Evolutionary conservation across 2,329 filamentous ascomycete genomes (phyloP).

Genomic region (Aspergillus quadrilineatus): DNA sequence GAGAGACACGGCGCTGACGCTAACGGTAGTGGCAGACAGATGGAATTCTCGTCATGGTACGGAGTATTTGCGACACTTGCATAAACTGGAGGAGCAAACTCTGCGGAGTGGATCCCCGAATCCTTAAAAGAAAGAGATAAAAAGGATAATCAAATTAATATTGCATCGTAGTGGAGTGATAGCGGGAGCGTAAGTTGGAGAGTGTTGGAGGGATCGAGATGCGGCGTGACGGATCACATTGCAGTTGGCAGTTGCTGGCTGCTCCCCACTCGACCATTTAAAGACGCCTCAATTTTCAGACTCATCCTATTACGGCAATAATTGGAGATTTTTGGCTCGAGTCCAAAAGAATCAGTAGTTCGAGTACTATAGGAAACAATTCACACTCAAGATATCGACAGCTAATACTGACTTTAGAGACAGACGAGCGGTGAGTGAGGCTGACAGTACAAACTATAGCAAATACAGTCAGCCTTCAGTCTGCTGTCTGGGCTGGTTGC

Average conservation of each 20-base stretch:
- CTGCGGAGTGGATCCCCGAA: conserved; percentile 1
- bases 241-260: neutral
- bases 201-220: neutral
- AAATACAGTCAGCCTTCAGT: neutral
- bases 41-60: neutral
- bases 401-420: neutral
- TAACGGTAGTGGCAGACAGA: conserved; percentile 11
- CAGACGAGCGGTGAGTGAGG: too few relatives aligned
- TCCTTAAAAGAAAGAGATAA: neutral
- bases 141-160: neutral
- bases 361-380: neutral
- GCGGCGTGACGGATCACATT: neutral
- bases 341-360: too few relatives aligned
- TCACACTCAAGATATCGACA: too few relatives aligned
- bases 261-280: neutral
- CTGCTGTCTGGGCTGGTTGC: neutral
- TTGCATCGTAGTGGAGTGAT: neutral
- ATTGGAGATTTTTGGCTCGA: too few relatives aligned
- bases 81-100: conserved; percentile 8
- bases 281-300: neutral
- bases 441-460: too few relatives aligned
- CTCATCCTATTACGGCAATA: too few relatives aligned
- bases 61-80: conserved; percentile 21
- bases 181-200: neutral
- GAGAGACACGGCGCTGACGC: conserved; percentile 2